Evolutionary conservation across 2,329 filamentous ascomycete genomes (phyloP).

Genomic region (Aureobasidium lini): DNA sequence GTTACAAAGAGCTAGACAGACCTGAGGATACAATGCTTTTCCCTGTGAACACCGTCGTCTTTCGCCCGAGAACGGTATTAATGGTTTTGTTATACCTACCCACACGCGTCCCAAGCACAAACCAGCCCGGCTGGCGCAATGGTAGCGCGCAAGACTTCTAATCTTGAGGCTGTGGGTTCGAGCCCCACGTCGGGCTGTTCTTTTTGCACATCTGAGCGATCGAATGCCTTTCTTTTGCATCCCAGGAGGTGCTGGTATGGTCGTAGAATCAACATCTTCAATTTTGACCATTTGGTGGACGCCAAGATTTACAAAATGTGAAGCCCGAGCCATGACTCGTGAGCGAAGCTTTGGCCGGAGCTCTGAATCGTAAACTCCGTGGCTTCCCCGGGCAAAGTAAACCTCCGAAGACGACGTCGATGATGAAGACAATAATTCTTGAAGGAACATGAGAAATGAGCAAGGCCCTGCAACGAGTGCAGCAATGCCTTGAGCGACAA

Average conservation of each 20-base stretch:
- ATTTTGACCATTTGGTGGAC: background rate
- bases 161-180: conserved; percentile 14
- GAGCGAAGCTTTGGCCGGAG: background rate
- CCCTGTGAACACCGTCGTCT: no score
- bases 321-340: background rate
- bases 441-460: conserved; percentile 12
- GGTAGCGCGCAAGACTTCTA: conserved; percentile 14
- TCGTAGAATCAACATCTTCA: background rate
- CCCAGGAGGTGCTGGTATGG: background rate
- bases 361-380: background rate
- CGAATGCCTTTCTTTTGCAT: background rate
- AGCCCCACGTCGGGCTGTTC: conserved; percentile 8
- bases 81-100: no score
- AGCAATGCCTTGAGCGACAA: conserved; percentile 12
- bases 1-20: no score
- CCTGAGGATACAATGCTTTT: no score
- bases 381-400: background rate
- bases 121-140: conserved; percentile 11
- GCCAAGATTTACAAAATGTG: background rate
- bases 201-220: background rate
- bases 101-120: no score
- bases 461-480: conserved; percentile 3
- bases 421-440: background rate
- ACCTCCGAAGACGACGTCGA: background rate
- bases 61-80: background rate